Evolutionary conservation across 441 rosid genomes (phyloP), one percentile per base, ranked within the genome.

Genomic region (Euphorbia schlechtendalii): DNA sequence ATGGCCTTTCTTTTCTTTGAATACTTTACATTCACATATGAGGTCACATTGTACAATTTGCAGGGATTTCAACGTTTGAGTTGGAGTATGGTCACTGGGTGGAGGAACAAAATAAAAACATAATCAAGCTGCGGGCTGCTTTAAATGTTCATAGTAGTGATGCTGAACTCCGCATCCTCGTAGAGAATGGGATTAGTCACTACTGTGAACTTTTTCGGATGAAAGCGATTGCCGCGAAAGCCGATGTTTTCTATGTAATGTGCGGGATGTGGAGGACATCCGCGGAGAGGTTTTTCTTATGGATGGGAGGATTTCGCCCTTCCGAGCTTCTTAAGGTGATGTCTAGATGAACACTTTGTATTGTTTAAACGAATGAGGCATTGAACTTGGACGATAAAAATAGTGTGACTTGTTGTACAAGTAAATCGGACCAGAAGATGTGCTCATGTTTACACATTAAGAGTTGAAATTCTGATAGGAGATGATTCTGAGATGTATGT

Each of bases 221-320:
- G 56, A 94, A 87, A 74, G 78, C 80, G 63, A 81, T 79, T 77
- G 82, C 83, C 4, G 93, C 90, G 11, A 89, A 87, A 66, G 79
- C 88, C 17, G 98, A 94, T 71, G 96, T 94, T 34, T 94, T 94
- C 74, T 95, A 94, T 70, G 73, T 94, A 57, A 81, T 89, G 1
- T 87, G 96, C 53, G 97, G 99, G 53, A 74, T 81, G 69, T 94
- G 99, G 98, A 91, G 81, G 81, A 77, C 99, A 38, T 90, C 96
- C 0, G 90, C 92, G 9, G 98, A 94, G 54, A 78, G 98, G 18
- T 94, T 96, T 69, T 94, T 91, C 83, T 75, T 86, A 82, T 94
- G 97, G 98, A 73, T 94, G 70, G 99, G 98, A 4, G 98, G 96
- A 27, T 91, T 89, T 63, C 90, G 98, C 20, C 99, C 99, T 14